Evolutionary conservation across 768 basidiomycete species (phyloP), one percentile per base, ranked within the genome.

Genomic region (Suillus lakei): DNA sequence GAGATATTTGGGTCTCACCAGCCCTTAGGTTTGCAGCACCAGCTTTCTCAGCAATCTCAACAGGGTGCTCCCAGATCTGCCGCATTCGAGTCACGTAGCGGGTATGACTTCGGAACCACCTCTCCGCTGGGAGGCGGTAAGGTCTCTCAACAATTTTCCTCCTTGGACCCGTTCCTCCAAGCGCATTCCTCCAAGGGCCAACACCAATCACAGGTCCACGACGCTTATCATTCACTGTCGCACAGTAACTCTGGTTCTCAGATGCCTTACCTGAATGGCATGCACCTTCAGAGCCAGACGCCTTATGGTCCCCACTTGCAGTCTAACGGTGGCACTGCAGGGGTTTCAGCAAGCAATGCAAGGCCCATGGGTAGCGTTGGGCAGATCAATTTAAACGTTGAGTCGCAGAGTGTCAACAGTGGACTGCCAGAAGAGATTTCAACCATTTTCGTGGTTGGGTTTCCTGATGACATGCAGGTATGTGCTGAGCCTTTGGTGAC

Each of bases 401-500:
- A 77, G 44, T 48, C 70, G 0, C 76, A 74, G 34, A 55, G 62
- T 41, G 75, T 72, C 13, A 66, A 60, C 53, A 71, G 70, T 53
- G 68, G 69, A 46, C 73, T 80, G 44, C 87, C 88, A 64, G 96
- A 98, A 76, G 95, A 97, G 72, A 98, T 98, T 55, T 96, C 92
- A 13, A 98, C 96, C 6, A 96, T 98, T 68, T 99, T 99, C 68
- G 96, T 99, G 4, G 97, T 99, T 32, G 98, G 98, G 0, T 99
- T 99, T 76, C 98, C 98, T 4, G 98, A 99, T 64, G 98, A 99
- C 72, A 98, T 99, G 93, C 91, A 92, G 86, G 96, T 94, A 71
- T 68, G 91, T 85, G 28, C 55, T 46, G 62, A 67, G 12, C 62
- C 26, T 26, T 61, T 68, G 51, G 3, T 26, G 28, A 62, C 39